Percentiles rank a stretch among this genome's conserved stretches.
Evolutionary conservation across 2,329 filamentous ascomycete species (phyloP).

Genomic region (Colletotrichum zoysiae): DNA sequence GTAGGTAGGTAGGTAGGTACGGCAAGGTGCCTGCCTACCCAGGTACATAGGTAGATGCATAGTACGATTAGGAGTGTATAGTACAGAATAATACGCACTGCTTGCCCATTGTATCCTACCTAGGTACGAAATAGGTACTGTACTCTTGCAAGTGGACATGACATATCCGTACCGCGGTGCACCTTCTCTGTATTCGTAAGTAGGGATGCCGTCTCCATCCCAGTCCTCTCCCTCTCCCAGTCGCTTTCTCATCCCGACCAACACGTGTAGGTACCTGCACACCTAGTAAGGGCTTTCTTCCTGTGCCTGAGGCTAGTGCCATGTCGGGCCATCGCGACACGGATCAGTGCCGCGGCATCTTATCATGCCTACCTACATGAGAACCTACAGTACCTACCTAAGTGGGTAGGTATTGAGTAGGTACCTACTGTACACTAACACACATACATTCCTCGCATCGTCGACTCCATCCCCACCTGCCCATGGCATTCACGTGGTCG

Average conservation of each 20-base stretch:
- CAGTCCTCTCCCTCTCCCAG: background rate
- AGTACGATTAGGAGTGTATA: background rate
- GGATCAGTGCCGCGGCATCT: background rate
- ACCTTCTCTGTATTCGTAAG: background rate
- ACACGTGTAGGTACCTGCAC: background rate
- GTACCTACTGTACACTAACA: too few species aligned
- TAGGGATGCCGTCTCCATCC: background rate
- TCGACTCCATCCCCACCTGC: background rate
- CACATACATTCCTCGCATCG: background rate
- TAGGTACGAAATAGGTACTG: too few species aligned
- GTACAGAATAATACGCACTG: too few species aligned
- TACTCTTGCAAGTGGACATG: too few species aligned
- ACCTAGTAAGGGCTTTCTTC: background rate
- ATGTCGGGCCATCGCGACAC: background rate
- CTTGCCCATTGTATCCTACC: too few species aligned
- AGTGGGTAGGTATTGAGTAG: background rate
- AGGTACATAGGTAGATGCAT: background rate
- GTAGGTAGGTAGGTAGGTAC: background rate
- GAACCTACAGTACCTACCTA: background rate
- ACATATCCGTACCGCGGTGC: background rate
- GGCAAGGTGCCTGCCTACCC: background rate
- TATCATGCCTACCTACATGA: background rate
- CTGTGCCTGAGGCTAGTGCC: background rate
- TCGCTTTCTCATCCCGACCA: slow-evolving; percentile 14
- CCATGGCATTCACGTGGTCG: background rate